Evolutionary conservation across 495 filamentous ascomycete genomes (phyloP).

Genomic region (Penicillium turbatum): DNA sequence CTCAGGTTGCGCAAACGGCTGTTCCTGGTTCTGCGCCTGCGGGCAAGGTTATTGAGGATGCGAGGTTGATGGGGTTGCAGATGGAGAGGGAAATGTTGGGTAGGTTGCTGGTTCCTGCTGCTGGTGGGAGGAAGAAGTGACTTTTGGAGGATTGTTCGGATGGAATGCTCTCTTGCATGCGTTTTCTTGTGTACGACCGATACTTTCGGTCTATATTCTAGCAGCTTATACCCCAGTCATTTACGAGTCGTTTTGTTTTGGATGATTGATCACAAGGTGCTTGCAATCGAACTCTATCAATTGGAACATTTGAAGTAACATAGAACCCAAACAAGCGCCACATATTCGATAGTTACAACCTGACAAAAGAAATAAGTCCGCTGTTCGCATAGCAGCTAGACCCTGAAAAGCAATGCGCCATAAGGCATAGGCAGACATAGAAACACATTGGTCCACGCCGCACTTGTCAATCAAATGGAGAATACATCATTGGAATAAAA

Average conservation of each 20-base stretch:
- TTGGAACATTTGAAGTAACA: background rate
- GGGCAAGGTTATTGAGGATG: slow-evolving; percentile 42
- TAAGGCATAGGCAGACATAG: background rate
- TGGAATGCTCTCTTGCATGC: background rate
- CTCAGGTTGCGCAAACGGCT: slow-evolving; percentile 19
- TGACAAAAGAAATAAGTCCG: slow-evolving; percentile 2
- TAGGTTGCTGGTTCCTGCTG: slow-evolving; percentile 35
- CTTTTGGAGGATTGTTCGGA: background rate
- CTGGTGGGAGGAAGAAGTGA: slow-evolving; percentile 30
- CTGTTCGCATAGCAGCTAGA: background rate
- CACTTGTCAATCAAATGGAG: background rate
- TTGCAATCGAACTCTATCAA: background rate
- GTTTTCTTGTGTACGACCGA: background rate
- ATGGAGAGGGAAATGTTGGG: slow-evolving; percentile 42
- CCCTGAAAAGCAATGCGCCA: background rate
- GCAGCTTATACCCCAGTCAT: slow-evolving; percentile 2
- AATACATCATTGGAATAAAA: slow-evolving; percentile 15
- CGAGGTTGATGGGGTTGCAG: slow-evolving; percentile 41
- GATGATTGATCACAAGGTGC: background rate
- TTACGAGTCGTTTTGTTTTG: background rate
- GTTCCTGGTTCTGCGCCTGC: slow-evolving; percentile 24
- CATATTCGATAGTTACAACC: slow-evolving; percentile 21
- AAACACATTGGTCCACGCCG: background rate
- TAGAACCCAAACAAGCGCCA: background rate
- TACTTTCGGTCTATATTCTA: background rate